Percentiles rank a stretch among this genome's conserved stretches.
Conservation (phyloP, 2,329 filamentous ascomycete genomes). For the Fusarium mundagurra region DNA sequence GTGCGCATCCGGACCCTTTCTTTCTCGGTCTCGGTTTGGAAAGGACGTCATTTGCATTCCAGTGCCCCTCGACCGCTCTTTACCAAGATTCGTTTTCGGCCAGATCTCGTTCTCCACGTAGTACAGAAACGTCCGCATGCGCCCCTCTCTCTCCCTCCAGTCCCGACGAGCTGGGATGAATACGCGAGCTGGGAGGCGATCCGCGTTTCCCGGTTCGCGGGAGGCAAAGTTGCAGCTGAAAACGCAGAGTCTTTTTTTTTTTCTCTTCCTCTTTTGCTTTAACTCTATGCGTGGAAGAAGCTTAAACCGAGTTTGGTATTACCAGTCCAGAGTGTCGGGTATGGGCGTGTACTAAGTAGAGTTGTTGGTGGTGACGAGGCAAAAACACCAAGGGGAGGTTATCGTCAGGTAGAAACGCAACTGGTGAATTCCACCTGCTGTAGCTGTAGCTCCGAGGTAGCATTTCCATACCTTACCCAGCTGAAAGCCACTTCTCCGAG, state of each 20-base stretch:
- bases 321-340: not conserved
- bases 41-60: conserved; percentile 30
- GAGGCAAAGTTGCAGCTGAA: not conserved
- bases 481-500: not conserved
- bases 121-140: not conserved
- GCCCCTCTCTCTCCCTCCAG: not conserved
- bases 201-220: not conserved
- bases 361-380: not conserved
- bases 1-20: not conserved
- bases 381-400: conserved; percentile 16
- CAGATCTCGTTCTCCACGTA: not conserved
- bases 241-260: not conserved
- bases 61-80: conserved; percentile 16
- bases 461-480: conserved; percentile 4
- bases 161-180: conserved; percentile 7
- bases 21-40: not conserved
- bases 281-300: not conserved
- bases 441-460: not conserved
- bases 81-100: conserved; percentile 15
- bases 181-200: not conserved
- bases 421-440: not conserved
- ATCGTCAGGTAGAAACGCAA: not conserved
- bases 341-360: not conserved
- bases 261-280: not conserved
- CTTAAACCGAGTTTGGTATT: not conserved